A percentile compares a stretch with the other conserved stretches of the same genome.
These are phyloP conservation scores for Diaporthe vexans DNA, from an alignment of 2,329 filamentous ascomycete species.

Conservation along the genomic window DNA sequence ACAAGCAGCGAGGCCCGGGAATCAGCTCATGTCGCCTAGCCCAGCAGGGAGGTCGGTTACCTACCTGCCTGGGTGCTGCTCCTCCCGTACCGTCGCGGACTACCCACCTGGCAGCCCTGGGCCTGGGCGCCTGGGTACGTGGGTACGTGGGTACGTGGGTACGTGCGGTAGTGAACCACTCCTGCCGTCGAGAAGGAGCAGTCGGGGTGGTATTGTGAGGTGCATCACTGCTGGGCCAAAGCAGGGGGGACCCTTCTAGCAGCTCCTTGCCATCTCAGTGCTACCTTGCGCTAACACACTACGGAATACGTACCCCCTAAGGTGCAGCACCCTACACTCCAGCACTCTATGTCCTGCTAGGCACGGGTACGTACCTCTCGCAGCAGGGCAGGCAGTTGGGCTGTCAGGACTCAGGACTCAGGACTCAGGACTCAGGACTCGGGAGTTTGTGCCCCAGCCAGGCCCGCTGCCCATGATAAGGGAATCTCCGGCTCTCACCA, in stretches of 20 bases:
- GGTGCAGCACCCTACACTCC: not conserved
- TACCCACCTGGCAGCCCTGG: too few relatives aligned
- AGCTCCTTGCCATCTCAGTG: constrained; percentile 9
- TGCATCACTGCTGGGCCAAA: not conserved
- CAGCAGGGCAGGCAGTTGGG: not conserved
- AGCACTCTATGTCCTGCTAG: not conserved
- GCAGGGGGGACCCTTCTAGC: constrained; percentile 28
- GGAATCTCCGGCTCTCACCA: constrained; percentile 7
- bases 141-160: not conserved
- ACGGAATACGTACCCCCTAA: not conserved
- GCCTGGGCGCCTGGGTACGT: not conserved
- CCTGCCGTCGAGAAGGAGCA: not conserved
- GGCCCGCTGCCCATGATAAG: constrained; percentile 13
- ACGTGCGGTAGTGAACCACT: not conserved
- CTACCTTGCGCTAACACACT: not conserved
- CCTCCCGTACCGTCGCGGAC: too few relatives aligned
- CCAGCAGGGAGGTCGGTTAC: constrained; percentile 5
- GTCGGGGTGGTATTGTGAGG: not conserved
- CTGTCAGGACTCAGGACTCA: not conserved
- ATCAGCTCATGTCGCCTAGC: constrained; percentile 20
- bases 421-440: too few relatives aligned
- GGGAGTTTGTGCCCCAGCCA: not conserved
- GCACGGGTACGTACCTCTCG: not conserved
- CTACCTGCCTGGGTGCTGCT: not conserved
- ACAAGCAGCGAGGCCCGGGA: not conserved